Conservation (phyloP, 495 filamentous ascomycete species). For the Neurospora terricola region DNA sequence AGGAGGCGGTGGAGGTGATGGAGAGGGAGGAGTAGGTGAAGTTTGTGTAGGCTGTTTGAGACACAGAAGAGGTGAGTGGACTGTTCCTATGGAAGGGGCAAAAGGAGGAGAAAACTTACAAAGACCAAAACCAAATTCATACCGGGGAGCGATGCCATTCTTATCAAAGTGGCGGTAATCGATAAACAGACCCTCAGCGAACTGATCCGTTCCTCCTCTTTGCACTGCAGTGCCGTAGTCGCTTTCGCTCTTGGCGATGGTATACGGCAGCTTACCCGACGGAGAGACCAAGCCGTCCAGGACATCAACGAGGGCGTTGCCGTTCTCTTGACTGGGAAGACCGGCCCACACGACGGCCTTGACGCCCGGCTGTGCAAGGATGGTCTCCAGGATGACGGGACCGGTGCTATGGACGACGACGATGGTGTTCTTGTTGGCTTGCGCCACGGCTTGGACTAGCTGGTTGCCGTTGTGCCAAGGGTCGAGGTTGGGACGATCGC, state of each 20-base stretch:
- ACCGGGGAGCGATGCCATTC: conserved; percentile 44
- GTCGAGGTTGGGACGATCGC: conserved; percentile 56
- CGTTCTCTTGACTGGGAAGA: conserved; percentile 85
- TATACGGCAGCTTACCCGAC: conserved; percentile 83
- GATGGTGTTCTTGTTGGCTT: conserved; percentile 56
- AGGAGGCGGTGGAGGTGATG: conserved; percentile 33
- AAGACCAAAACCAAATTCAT: conserved; percentile 52
- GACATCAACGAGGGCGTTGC: conserved; percentile 75
- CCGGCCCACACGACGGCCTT: conserved; percentile 81
- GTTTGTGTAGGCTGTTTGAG: conserved; percentile 44
- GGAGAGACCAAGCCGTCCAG: conserved; percentile 77
- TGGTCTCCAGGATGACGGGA: conserved; percentile 72
- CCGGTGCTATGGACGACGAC: conserved; percentile 92
- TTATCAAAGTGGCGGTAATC: conserved; percentile 87
- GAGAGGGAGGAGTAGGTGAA: conserved; percentile 42
- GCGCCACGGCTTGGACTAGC: conserved; percentile 56
- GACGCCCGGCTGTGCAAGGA: conserved; percentile 65
- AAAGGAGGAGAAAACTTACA: conserved; percentile 36
- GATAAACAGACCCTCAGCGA: conserved; percentile 65
- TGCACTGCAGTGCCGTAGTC: conserved; percentile 67
- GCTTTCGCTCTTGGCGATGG: conserved; percentile 63
- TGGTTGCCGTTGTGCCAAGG: conserved; percentile 68
- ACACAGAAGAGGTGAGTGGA: conserved; percentile 1
- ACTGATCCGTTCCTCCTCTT: conserved; percentile 48
- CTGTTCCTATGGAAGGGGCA: not conserved